These are phyloP conservation scores for Pelargonium nanum DNA, from an alignment of 345 rosid genomes.

Conservation along the genomic window DNA sequence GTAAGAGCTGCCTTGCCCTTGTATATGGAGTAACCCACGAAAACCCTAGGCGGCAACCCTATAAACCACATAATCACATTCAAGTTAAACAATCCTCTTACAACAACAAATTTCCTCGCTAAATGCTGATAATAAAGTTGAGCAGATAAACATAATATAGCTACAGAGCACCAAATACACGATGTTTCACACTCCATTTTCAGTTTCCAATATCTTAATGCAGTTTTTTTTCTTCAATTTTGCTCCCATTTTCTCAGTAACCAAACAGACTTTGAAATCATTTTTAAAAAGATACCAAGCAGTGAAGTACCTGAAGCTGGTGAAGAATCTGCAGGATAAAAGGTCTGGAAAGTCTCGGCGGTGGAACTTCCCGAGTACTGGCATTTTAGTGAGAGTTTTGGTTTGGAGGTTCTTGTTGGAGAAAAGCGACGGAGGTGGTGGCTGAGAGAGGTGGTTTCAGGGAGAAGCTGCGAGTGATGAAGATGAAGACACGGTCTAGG, in stretches of 20 bases:
- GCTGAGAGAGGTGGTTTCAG: conserved; percentile 1
- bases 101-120: not conserved
- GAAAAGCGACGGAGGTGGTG: conserved; percentile 13
- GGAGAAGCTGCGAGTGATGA: conserved; percentile 9
- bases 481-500: conserved; percentile 18
- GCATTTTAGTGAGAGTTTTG: conserved; percentile 36
- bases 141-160: not conserved
- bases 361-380: conserved; percentile 40
- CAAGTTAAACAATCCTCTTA: not conserved
- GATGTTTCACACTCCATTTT: not conserved
- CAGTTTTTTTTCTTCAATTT: not conserved
- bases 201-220: not conserved
- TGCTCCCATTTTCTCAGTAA: not conserved
- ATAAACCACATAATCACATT: conserved; percentile 20
- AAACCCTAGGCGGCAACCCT: conserved; percentile 43
- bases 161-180: not conserved
- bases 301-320: conserved; percentile 11
- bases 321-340: not conserved
- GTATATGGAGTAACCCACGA: conserved; percentile 74
- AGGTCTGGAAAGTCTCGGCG: conserved; percentile 11
- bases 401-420: conserved; percentile 8
- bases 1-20: conserved; percentile 95
- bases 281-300: not conserved
- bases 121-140: not conserved
- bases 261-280: not conserved